Base-by-base conservation (phyloP, 2,329 filamentous ascomycete genomes). In the Alternaria alternata region DNA sequence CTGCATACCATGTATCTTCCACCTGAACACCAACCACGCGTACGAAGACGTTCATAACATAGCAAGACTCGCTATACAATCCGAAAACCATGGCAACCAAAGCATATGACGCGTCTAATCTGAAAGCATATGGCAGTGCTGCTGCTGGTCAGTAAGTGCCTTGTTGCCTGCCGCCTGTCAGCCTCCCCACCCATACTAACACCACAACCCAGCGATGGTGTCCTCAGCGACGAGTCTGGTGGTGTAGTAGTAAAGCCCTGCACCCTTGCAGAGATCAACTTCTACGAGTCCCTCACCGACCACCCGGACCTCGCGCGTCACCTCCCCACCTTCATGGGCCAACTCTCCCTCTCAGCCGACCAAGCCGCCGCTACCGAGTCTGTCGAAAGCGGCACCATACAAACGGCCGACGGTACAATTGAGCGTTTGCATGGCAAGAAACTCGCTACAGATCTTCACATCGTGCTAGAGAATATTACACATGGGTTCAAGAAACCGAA, bases 171-270 rank as follows among this genome's bases (percentile, higher is more conserved):
- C 36, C 48, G 24, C 55, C 47, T 22, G 43, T 9, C 57, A 57
- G 48, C 58, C 42, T 42, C 36, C 46, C 43, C 36, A 22, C 26
- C 43, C 28, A 48, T 28, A 38, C 59, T 58, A 52, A 44, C 51
- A 65, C 41, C 39, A 7, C 52, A 54, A 38, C 53, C 48, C 75
- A 97, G 94, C 81, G 94, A 96, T 68, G 95, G 95, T 66, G 94
- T 96, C 47, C 87, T 96, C 71, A 93, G 90, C 75, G 93, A 96
- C 74, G 84, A 86, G 56, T 88, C 92, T 54, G 95, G 95, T 75
- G 88, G 91, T 65, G 84, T 98, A 34, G 91, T 99, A 76, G 92
- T 97, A 75, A 99, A 99, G 80, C 95, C 95, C 18, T 98, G 94
- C 79, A 96, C 92, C 0, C 81, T 88, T 64, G 85, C 89, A 65